A percentile compares a stretch with the other conserved stretches of the same genome.
Conservation (phyloP, 768 basidiomycete species). For the Xerocomus brunneocitrinus region DNA sequence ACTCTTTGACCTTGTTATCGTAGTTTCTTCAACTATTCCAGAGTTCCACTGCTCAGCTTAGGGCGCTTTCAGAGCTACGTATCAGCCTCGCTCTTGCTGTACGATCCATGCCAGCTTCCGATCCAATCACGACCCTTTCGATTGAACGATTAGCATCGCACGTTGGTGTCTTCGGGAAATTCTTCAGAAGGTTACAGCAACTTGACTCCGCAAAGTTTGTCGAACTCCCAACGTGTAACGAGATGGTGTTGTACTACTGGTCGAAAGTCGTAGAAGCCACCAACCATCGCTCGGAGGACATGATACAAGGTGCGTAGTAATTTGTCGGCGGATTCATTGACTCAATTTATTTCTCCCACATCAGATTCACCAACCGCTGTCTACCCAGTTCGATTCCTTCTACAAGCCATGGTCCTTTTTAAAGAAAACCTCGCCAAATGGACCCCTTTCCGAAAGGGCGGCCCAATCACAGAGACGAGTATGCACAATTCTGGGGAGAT, state of each 20-base stretch:
- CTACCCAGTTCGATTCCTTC: conserved; percentile 75
- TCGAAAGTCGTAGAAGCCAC: conserved; percentile 72
- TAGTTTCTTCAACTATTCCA: conserved; percentile 64
- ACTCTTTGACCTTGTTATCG: neutral
- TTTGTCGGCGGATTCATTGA: neutral
- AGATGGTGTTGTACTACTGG: conserved; percentile 79
- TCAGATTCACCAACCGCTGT: conserved; percentile 59
- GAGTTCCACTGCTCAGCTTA: conserved; percentile 53
- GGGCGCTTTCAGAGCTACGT: conserved; percentile 53
- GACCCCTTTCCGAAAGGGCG: conserved; percentile 61
- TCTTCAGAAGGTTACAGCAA: conserved; percentile 72
- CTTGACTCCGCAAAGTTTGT: conserved; percentile 56
- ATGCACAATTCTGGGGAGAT: conserved; percentile 14
- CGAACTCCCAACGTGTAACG: conserved; percentile 54
- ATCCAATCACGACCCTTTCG: conserved; percentile 40
- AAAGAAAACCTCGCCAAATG: conserved; percentile 78
- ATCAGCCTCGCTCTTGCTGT: conserved; percentile 46
- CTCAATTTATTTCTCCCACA: neutral
- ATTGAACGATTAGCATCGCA: conserved; percentile 63
- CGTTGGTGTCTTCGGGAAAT: conserved; percentile 69
- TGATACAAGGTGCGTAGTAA: conserved; percentile 50
- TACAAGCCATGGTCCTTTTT: conserved; percentile 83
- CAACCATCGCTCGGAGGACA: conserved; percentile 39
- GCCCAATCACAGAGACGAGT: conserved; percentile 58
- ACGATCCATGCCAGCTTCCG: conserved; percentile 29